These are phyloP conservation scores for Corynespora cassiicola DNA, from an alignment of 2,329 filamentous ascomycete species.

Conservation along the genomic window DNA sequence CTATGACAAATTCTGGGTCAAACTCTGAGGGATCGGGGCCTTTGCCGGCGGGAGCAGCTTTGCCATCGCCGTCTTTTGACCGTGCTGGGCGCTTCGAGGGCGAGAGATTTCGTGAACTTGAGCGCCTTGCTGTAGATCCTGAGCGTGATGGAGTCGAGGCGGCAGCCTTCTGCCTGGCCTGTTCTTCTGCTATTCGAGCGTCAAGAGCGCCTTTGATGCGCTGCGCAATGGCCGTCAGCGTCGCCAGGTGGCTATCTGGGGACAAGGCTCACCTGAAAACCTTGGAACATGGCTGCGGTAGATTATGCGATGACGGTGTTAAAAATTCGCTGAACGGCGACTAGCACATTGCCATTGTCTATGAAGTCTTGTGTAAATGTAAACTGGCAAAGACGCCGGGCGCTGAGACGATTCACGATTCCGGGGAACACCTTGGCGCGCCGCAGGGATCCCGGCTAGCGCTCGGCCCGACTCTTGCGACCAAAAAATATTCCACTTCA, in stretches of 20 bases:
- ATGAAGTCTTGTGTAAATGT: conserved; percentile 27
- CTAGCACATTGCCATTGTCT: conserved; percentile 16
- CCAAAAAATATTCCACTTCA: no score
- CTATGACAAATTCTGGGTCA: conserved; percentile 84
- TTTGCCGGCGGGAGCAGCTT: conserved; percentile 56
- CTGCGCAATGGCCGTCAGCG: conserved; percentile 53
- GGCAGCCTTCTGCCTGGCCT: conserved; percentile 72
- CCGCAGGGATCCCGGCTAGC: conserved; percentile 3
- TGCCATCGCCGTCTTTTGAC: conserved; percentile 41
- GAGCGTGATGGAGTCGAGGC: conserved; percentile 52
- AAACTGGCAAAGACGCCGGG: conserved; percentile 19
- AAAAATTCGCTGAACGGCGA: conserved; percentile 8
- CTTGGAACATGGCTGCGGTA: conserved; percentile 42
- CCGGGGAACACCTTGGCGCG: no score
- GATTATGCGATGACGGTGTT: conserved; percentile 18
- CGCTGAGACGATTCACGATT: conserved; percentile 24
- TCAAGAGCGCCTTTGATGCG: conserved; percentile 86
- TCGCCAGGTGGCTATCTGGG: no score
- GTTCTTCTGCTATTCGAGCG: conserved; percentile 87
- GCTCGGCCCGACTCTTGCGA: neutral
- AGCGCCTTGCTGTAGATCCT: conserved; percentile 53
- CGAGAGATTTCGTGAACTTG: conserved; percentile 51
- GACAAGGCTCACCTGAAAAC: conserved; percentile 29
- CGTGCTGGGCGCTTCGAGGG: conserved; percentile 42
- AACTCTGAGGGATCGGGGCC: conserved; percentile 86